Base-by-base conservation (phyloP, 345 rosid species). In the Adansonia digitata region DNA sequence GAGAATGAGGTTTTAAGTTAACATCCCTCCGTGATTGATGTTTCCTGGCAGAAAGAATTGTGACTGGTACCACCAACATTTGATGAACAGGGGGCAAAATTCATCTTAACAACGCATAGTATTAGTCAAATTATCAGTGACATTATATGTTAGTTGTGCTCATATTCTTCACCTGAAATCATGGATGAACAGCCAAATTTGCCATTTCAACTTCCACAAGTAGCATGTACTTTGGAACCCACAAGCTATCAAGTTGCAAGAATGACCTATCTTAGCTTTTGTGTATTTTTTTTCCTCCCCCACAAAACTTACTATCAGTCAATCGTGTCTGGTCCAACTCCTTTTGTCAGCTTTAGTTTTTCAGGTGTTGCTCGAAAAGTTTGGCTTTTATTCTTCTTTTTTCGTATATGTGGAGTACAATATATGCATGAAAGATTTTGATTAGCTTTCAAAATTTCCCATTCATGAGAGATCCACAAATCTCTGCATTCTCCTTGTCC, bases 241-340 rank as follows among this genome's bases (percentile, higher is more conserved):
- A 74, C 76, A 72, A 20, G 51, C 78, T 64, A 70, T 31, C 73
- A 51, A 24, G 48, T 60, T 49, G 52, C 34, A 11, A 64, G 51
- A 5, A 75, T 39, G 43, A 53, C 12, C 59, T 9, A 31, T 72
- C 74, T 20, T 40, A 69, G 52, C 49, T 57, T n/a, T 57, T 34
- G 59, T 53, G 17, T 72, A 26, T 51, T 26, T 45, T 17, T 61
- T 66, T 66, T 63, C 69, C 34, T 70, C 18, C 52, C 62, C 79
- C 22, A 52, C 31, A 63, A 72, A 63, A 56, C 34, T 83, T 78
- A 31, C 51, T 70, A 43, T 51, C 51, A 2, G 62, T 64, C 82
- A 55, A 72, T 67, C 74, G 55, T 61, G 77, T 76, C 82, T 51
- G 71, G 75, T 37, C 79, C 75, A 63, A 69, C 81, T 72, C 60